Percentiles rank a stretch among this genome's conserved stretches.
Evolutionary conservation across 805 yeast species (phyloP).

Genomic region (Cyberlindnera xylosilytica): DNA sequence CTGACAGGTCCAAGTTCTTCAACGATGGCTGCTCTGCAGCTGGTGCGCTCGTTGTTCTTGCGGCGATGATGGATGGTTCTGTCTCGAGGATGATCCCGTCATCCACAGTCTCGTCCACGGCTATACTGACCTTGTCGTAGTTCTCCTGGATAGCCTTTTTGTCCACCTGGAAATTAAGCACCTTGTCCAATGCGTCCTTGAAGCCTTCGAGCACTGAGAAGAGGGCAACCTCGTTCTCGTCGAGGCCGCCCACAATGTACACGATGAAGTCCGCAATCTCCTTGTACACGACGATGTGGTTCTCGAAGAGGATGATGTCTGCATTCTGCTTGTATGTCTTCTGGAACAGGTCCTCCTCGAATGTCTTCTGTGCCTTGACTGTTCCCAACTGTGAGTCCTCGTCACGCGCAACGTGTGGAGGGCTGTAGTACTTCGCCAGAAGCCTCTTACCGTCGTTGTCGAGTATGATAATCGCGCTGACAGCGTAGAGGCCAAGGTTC

Average conservation of each 20-base stretch:
- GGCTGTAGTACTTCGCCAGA: conserved; percentile 78
- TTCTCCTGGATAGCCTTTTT: conserved; percentile 73
- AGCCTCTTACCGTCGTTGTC: conserved; percentile 80
- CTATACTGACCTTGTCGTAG: conserved; percentile 81
- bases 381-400: conserved; percentile 29
- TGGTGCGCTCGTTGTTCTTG: conserved; percentile 90
- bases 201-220: conserved; percentile 75
- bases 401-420: conserved; percentile 40
- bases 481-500: conserved; percentile 70
- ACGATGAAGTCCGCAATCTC: conserved; percentile 75
- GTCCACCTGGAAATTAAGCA: conserved; percentile 68
- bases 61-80: conserved; percentile 80
- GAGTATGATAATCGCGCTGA: conserved; percentile 74
- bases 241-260: conserved; percentile 66
- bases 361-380: conserved; percentile 64
- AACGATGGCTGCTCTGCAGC: conserved; percentile 55
- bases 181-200: conserved; percentile 75
- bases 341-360: conserved; percentile 66
- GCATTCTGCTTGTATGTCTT: conserved; percentile 81
- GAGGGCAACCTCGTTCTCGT: conserved; percentile 83
- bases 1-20: conserved; percentile 61
- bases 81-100: conserved; percentile 91
- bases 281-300: conserved; percentile 80
- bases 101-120: conserved; percentile 89
- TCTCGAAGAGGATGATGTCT: conserved; percentile 78